Base-by-base conservation (phyloP, 805 yeast species). In the Ogataea glucozyma region DNA sequence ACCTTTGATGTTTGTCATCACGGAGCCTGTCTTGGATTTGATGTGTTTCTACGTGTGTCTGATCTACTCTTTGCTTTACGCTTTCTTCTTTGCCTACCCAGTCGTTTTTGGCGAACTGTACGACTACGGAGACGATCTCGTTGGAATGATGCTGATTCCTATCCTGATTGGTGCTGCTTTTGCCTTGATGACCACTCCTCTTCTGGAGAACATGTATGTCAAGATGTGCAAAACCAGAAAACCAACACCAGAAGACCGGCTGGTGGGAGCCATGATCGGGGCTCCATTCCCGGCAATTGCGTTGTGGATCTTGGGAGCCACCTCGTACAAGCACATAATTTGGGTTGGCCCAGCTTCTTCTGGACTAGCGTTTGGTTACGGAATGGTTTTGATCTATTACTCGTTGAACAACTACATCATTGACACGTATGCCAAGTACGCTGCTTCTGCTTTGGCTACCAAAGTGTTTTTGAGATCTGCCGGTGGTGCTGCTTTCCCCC, bases 31-130 rank as follows among this genome's bases (percentile, higher is more conserved):
- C 20, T 70, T 89, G 56, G 93, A 81, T 58, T 69, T 88, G 53
- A 79, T 89, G 73, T 88, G 95, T 64, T 77, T 79, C 54, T 89
- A 88, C 65, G 91, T 89, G 47, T 89, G 95, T 51, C 73, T 89
- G 61, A 88, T 89, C 63, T 89, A 89, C 69, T 83, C 96, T n/a
- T 72, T 89, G 61, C 72, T 89, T 39, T 89, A 89, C 59, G 96
- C 96, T 10, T 89, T 89, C 72, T 89, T 89, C 80, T 89, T 88
- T 68, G 97, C 97, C 0, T 89, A 85, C 67, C 97, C 97, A 4
- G 95, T 84, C 40, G 87, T 89, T 40, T 89, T 89, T 63, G 76
- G 73, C 42, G 85, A 81, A 42, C 72, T 88, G 41, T 86, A 89
- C 58, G 88, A 81, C 36, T 88, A 72, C 65, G 73, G 82, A 52